Base-by-base conservation (phyloP, 768 basidiomycete genomes). In the Omphalotus guepiniiformis region DNA sequence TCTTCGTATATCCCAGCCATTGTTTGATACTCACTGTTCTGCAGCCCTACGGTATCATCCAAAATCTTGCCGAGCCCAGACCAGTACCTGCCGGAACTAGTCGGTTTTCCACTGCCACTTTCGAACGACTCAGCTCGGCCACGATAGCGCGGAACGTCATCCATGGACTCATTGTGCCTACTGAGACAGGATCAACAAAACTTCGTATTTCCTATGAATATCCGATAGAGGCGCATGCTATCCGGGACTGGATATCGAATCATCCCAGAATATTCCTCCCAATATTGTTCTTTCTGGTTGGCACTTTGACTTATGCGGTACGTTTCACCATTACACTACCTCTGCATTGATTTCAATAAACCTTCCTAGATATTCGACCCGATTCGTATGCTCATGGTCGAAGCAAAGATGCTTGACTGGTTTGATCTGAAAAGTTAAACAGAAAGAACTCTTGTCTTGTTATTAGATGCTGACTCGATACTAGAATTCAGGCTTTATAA, bases 241-340 rank as follows among this genome's bases (percentile, higher is more conserved):
- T 92, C 23, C 73, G 87, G 26, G 83, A 84, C 61, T 97, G 93
- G 87, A 72, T 93, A 51, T 73, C 86, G 2, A 72, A 66, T n/a
- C 94, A 98, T 66, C 94, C 95, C 6, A 82, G 81, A 51, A 85
- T 96, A 41, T 80, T 84, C 43, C 63, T 93, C 3, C 92, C 93
- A 0, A 63, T 93, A 15, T 50, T 93, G 2, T 78, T 93, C 35
- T 96, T 97, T 63, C 67, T 98, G 2, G 62, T 98, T n/a, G 95
- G 93, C 9, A 85, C 86, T 2, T 56, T 98, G 29, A 90, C 90
- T 18, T 96, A 95, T 61, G 86, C 89, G 5, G 92, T 91, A 53
- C 50, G 82, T 66, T 47, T 32, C 37, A 19, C 18, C 6, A 16
- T 48, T n/a, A 18, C n/a, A n/a, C n/a, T 29, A 27, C 15, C 43